Conservation (phyloP, 2,329 filamentous ascomycete species). For the Tolypocladium endophyticum region DNA sequence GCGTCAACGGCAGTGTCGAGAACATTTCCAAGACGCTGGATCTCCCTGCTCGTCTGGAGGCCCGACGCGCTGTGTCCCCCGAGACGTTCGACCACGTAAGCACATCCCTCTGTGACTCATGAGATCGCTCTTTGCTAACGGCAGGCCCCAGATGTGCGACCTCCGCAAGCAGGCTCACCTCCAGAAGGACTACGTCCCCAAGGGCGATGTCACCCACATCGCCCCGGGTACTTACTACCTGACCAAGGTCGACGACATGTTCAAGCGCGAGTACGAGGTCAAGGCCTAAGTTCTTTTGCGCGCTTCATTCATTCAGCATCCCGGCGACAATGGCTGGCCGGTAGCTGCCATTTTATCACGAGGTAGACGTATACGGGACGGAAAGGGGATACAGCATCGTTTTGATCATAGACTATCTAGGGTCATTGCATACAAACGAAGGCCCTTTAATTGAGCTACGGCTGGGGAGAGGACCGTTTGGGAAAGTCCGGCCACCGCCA, state of each 20-base stretch:
- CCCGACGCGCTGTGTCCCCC: constrained; percentile 56
- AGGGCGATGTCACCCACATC: constrained; percentile 58
- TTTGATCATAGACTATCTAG: constrained; percentile 5
- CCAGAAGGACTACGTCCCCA: constrained; percentile 66
- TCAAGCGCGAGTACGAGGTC: constrained; percentile 67
- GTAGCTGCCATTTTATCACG: neutral
- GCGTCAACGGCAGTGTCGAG: constrained; percentile 60
- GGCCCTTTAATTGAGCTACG: constrained; percentile 5
- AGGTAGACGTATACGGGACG: constrained; percentile 5
- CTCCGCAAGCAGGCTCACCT: constrained; percentile 76
- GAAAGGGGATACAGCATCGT: constrained; percentile 1
- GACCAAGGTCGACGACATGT: constrained; percentile 73
- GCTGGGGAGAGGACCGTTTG: neutral
- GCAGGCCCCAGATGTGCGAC: constrained; percentile 53
- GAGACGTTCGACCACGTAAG: constrained; percentile 60
- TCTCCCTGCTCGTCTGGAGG: constrained; percentile 57
- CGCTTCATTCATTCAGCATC: neutral
- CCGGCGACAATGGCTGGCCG: neutral
- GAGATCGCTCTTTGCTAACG: constrained; percentile 9
- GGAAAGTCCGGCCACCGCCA: neutral
- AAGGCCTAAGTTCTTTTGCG: constrained; percentile 47
- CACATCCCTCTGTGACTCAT: neutral
- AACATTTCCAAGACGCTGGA: constrained; percentile 57
- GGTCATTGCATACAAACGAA: neutral
- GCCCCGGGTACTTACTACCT: constrained; percentile 65